Conservation (phyloP, 2,329 filamentous ascomycete genomes). For the Nannizziopsis arthrosporioides region DNA sequence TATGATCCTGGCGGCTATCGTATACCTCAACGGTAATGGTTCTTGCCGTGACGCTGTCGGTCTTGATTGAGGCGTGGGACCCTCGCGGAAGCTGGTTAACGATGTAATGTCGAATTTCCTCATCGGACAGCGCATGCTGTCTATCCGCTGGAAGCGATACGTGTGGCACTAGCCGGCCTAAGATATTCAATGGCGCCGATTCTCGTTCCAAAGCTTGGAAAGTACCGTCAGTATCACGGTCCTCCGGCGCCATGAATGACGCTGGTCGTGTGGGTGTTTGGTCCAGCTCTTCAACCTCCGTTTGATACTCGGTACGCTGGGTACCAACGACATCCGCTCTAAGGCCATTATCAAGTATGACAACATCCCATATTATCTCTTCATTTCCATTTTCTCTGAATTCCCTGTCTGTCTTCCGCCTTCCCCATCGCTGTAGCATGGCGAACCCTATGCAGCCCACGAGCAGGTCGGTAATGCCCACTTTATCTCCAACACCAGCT, state of each 20-base stretch:
- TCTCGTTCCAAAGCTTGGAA: slow-evolving; percentile 33
- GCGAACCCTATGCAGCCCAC: slow-evolving; percentile 36
- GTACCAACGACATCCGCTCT: slow-evolving; percentile 38
- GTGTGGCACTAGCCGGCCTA: slow-evolving; percentile 18
- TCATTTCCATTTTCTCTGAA: slow-evolving; percentile 33
- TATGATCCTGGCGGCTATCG: slow-evolving; percentile 26
- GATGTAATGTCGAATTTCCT: slow-evolving; percentile 39
- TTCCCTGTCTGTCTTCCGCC: slow-evolving; percentile 33
- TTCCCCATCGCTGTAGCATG: slow-evolving; percentile 37
- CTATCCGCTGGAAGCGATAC: slow-evolving; percentile 26
- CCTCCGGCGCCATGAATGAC: slow-evolving; percentile 36
- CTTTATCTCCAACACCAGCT: slow-evolving; percentile 22
- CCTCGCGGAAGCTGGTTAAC: slow-evolving; percentile 34
- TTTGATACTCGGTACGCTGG: slow-evolving; percentile 25
- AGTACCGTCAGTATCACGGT: slow-evolving; percentile 22
- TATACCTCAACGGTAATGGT: slow-evolving; percentile 39
- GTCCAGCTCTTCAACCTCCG: slow-evolving; percentile 36
- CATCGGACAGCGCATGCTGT: slow-evolving; percentile 32
- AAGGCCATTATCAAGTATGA: slow-evolving; percentile 37
- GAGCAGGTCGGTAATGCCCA: slow-evolving; percentile 35
- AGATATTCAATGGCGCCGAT: slow-evolving; percentile 17
- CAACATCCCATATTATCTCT: slow-evolving; percentile 38
- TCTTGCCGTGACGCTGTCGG: slow-evolving; percentile 34
- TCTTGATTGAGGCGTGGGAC: slow-evolving; percentile 33
- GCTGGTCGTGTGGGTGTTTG: slow-evolving; percentile 42